Evolutionary conservation across 768 basidiomycete genomes (phyloP).

Genomic region (Podaxis carcinomalis): DNA sequence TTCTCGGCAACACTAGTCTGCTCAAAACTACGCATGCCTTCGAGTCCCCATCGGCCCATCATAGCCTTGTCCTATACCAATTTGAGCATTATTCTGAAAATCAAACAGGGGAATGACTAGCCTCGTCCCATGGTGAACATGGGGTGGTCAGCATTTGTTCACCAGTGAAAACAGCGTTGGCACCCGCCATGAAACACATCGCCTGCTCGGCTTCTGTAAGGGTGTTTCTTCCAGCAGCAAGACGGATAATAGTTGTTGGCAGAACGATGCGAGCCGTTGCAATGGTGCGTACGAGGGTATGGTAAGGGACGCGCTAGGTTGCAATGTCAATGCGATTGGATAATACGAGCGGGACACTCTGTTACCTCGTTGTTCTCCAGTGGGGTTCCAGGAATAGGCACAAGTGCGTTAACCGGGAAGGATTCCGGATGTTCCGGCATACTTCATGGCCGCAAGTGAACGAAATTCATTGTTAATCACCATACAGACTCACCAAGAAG

Average conservation of each 20-base stretch:
- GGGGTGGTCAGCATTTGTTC: conserved; percentile 97
- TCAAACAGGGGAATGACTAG: conserved; percentile 22
- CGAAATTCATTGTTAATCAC: background rate
- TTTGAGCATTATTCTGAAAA: conserved; percentile 10
- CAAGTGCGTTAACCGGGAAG: conserved; percentile 96
- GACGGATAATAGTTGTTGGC: conserved; percentile 88
- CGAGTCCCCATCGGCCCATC: conserved; percentile 90
- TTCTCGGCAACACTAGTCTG: conserved; percentile 56
- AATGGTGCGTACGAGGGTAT: conserved; percentile 87
- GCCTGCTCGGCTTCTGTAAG: conserved; percentile 90
- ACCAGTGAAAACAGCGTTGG: conserved; percentile 98
- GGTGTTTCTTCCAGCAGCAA: conserved; percentile 90
- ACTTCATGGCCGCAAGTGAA: conserved; percentile 35
- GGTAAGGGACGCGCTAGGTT: conserved; percentile 70
- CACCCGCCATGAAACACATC: conserved; percentile 98
- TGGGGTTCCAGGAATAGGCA: conserved; percentile 93
- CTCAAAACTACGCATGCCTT: conserved; percentile 90
- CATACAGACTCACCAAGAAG: conserved; percentile 64
- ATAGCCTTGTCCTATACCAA: conserved; percentile 76
- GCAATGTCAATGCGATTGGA: conserved; percentile 11
- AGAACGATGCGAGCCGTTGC: conserved; percentile 92
- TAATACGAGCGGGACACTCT: conserved; percentile 38
- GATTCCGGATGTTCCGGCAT: conserved; percentile 98
- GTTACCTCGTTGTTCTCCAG: conserved; percentile 82
- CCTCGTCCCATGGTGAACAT: conserved; percentile 96